Evolutionary conservation across 441 rosid species (phyloP), one percentile per base, ranked within the genome.

Genomic region (Arabidopsis lyrata): DNA sequence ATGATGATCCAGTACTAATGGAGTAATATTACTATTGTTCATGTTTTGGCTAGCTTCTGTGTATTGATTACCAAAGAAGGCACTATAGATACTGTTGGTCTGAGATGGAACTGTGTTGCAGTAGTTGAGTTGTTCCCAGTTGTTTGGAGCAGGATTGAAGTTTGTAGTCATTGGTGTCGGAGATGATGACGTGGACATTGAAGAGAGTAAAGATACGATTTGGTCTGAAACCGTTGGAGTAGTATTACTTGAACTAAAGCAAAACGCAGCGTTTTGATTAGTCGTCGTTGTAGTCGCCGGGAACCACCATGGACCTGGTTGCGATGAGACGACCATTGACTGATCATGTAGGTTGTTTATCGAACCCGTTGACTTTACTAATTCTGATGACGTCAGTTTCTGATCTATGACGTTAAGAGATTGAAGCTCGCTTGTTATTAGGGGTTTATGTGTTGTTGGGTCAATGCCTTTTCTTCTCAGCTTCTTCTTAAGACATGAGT

Each of bases 401-500:
- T 77, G 87, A 42, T 56, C 78, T 52, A 76, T 85, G 65, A 80
- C 88, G 72, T 82, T 78, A 32, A 82, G 83, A 68, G 80, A 80
- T 79, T 84, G 90, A 60, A 82, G 75, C 75, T 85, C 87, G 6
- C 85, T 83, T 42, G n/a, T 63, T 70, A 49, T 39, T 48, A 94
- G 78, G 11, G 92, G 95, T 75, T 88, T 88, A 78, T 94, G 99
- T 4, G 97, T 94, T n/a, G 83, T 89, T 72, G 97, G 99, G 79
- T 94, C 99, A 78, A 94, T 94, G 62, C 99, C 99, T 65, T 83
- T 82, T 81, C 87, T 88, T 79, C 88, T 82, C 6, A 94, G 90
- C 81, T 89, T 94, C 87, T 94, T 94, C 90, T 94, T 94, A 6
- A 94, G 78, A 87, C 89, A 81, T 54, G 99, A 94, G 69, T 94